These are phyloP conservation scores for Aureobasidium sp. DNA, from an alignment of 2,329 filamentous ascomycete species.

Conservation along the genomic window DNA sequence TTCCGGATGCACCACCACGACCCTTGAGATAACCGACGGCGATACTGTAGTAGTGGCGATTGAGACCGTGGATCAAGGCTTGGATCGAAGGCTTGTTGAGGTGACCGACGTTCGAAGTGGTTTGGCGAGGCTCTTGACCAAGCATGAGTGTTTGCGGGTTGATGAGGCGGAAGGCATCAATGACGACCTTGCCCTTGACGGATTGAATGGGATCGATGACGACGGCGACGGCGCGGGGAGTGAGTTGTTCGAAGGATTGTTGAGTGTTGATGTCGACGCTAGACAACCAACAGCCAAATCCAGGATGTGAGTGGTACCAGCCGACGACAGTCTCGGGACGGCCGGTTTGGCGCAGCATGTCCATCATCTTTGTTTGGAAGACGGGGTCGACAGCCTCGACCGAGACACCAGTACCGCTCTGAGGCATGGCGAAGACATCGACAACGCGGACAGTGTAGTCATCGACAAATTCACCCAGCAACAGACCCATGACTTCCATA, in stretches of 20 bases:
- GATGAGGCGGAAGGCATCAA: slow-evolving; percentile 97
- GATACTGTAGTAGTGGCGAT: slow-evolving; percentile 99
- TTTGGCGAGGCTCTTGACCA: slow-evolving; percentile 94
- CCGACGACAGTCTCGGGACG: slow-evolving; percentile 94
- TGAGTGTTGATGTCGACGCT: slow-evolving; percentile 99
- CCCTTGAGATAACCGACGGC: slow-evolving; percentile 92
- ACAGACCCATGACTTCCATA: slow-evolving; percentile 99
- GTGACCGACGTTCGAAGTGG: slow-evolving; percentile 94
- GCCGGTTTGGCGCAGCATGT: slow-evolving; percentile 96
- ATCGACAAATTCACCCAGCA: slow-evolving; percentile 97
- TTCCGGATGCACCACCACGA: slow-evolving; percentile 11
- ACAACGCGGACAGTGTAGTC: slow-evolving; percentile 98
- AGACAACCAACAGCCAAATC: slow-evolving; percentile 98
- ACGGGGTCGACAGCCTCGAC: slow-evolving; percentile 98
- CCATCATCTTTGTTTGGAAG: slow-evolving; percentile 99
- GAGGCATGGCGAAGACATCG: slow-evolving; percentile 98
- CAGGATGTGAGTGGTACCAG: slow-evolving; percentile 99
- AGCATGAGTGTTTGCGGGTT: slow-evolving; percentile 97
- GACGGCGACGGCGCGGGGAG: slow-evolving; percentile 89
- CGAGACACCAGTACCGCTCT: slow-evolving; percentile 95
- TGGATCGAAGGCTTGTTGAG: slow-evolving; percentile 99
- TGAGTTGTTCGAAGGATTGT: slow-evolving; percentile 99
- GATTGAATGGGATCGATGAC: slow-evolving; percentile 98
- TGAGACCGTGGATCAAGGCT: slow-evolving; percentile 93
- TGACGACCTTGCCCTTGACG: slow-evolving; percentile 98